These are phyloP conservation scores for Aspergillus glaucus DNA, from an alignment of 2,329 filamentous ascomycete species.

Conservation along the genomic window DNA sequence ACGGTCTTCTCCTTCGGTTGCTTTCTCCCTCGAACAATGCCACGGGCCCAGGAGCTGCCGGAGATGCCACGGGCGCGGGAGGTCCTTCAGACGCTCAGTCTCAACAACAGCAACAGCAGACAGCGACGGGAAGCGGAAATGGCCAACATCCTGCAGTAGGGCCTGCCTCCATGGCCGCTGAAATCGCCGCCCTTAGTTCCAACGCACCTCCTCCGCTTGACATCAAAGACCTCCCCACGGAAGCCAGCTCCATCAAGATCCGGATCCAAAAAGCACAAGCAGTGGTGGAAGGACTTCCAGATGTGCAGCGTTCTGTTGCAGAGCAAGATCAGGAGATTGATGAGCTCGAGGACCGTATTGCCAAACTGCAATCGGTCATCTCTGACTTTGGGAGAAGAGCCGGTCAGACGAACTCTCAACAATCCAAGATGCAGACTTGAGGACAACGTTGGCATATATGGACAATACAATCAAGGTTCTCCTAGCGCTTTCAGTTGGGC, in stretches of 20 bases:
- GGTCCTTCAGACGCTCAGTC: slow-evolving; percentile 10
- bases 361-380: slow-evolving; percentile 34
- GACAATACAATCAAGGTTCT: neutral
- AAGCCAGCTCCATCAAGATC: slow-evolving; percentile 72
- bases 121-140: slow-evolving; percentile 19
- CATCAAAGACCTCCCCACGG: slow-evolving; percentile 71
- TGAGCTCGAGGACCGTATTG: slow-evolving; percentile 35
- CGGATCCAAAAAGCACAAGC: slow-evolving; percentile 71
- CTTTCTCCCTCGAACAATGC: slow-evolving; percentile 44
- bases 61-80: slow-evolving; percentile 20
- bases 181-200: slow-evolving; percentile 18
- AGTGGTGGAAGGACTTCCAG: slow-evolving; percentile 38
- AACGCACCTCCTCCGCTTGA: slow-evolving; percentile 45
- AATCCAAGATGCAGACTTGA: slow-evolving; percentile 1
- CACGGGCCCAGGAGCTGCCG: slow-evolving; percentile 21
- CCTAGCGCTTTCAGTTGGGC: neutral
- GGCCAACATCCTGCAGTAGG: slow-evolving; percentile 25
- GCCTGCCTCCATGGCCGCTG: slow-evolving; percentile 14
- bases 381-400: slow-evolving; percentile 35
- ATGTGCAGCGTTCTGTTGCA: slow-evolving; percentile 37
- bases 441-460: neutral
- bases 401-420: slow-evolving; percentile 1
- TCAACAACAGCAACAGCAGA: slow-evolving; percentile 20
- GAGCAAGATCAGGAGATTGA: slow-evolving; percentile 42
- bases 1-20: slow-evolving; percentile 69